Evolutionary conservation across 2,329 filamentous ascomycete species (phyloP).

Genomic region (Knufia petricola): DNA sequence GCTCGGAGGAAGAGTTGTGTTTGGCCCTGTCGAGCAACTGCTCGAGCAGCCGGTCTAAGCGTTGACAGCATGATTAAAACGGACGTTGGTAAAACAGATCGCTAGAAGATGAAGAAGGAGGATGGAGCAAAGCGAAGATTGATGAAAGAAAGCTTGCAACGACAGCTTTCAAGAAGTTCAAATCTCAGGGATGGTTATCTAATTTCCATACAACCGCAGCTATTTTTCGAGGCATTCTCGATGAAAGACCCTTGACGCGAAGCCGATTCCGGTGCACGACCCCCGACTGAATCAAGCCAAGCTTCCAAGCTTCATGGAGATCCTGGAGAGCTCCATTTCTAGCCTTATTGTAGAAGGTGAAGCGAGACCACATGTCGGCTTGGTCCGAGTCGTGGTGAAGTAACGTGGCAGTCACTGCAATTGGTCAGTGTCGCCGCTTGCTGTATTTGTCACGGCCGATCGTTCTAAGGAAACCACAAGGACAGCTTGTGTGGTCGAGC

Average conservation of each 20-base stretch:
- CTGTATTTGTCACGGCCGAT: too few relatives aligned
- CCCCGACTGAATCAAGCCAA: not conserved
- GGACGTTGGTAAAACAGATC: not conserved
- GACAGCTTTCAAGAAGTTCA: not conserved
- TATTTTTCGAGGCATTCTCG: not conserved
- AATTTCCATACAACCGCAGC: too few relatives aligned
- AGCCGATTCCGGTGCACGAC: too few relatives aligned
- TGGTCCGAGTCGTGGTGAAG: too few relatives aligned
- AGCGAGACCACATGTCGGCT: too few relatives aligned
- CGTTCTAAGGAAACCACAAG: too few relatives aligned
- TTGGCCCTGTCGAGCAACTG: slow-evolving; percentile 26
- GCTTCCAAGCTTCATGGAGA: not conserved
- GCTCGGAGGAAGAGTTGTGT: slow-evolving; percentile 21
- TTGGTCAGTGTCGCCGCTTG: too few relatives aligned
- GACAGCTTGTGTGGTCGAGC: too few relatives aligned
- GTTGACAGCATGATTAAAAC: slow-evolving; percentile 37
- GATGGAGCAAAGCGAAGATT: not conserved
- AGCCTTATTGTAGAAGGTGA: too few relatives aligned
- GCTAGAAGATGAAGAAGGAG: not conserved
- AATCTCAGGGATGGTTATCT: slow-evolving; percentile 2
- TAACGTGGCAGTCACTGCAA: too few relatives aligned
- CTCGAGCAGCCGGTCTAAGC: slow-evolving; percentile 34
- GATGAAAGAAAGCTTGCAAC: not conserved
- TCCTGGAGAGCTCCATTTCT: too few relatives aligned
- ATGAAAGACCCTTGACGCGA: not conserved